Conservation (phyloP, 2,329 filamentous ascomycete species). For the Zasmidium citrigriseum region DNA sequence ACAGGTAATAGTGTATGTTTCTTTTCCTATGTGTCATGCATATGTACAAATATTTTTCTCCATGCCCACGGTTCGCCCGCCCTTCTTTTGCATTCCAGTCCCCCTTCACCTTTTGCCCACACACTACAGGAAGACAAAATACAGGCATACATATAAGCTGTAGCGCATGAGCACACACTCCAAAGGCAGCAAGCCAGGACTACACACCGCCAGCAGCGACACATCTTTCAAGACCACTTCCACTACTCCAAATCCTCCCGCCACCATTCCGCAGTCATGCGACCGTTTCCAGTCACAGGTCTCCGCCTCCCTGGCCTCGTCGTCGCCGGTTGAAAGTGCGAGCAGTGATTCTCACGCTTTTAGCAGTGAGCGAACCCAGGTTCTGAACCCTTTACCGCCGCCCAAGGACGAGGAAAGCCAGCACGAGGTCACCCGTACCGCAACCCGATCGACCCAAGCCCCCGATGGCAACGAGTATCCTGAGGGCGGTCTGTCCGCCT, state of each 20-base stretch:
- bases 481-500: constrained; percentile 76
- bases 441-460: constrained; percentile 16
- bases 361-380: neutral
- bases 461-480: constrained; percentile 46
- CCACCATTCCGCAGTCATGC: constrained; percentile 19
- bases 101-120: neutral
- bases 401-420: constrained; percentile 10
- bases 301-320: constrained; percentile 20
- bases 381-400: neutral
- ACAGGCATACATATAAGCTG: neutral
- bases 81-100: neutral
- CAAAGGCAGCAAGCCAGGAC: constrained; percentile 50
- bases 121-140: neutral
- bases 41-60: neutral
- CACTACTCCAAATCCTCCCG: constrained; percentile 9
- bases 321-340: constrained; percentile 7
- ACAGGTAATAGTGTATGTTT: constrained; percentile 2
- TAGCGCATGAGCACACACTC: constrained; percentile 29
- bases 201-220: constrained; percentile 20
- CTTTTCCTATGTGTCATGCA: neutral
- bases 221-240: constrained; percentile 17
- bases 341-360: neutral
- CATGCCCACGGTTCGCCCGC: neutral
- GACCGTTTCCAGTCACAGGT: constrained; percentile 20
- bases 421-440: constrained; percentile 6